Percentiles rank a stretch among this genome's conserved stretches.
Evolutionary conservation across 164 flowering plant species (phyloP).

Genomic region (Piper betle): DNA sequence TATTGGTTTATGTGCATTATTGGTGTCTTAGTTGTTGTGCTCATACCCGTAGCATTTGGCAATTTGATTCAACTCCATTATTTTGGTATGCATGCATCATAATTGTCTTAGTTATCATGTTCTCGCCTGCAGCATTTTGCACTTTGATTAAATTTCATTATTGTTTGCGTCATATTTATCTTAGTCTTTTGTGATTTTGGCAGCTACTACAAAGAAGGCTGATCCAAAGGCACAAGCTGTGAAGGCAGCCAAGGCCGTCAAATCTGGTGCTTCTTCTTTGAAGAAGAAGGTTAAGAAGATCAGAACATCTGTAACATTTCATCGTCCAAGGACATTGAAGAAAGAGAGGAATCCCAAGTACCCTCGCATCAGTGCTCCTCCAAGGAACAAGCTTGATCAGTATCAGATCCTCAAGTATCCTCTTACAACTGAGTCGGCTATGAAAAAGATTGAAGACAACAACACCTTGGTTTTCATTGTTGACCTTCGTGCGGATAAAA

Average conservation of each 20-base stretch:
- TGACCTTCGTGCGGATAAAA: constrained; percentile 76
- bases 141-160: too few species aligned
- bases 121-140: too few species aligned
- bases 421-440: constrained; percentile 8
- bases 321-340: constrained; percentile 68
- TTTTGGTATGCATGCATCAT: too few species aligned
- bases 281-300: constrained; percentile 71
- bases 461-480: constrained; percentile 82
- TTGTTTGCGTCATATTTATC: too few species aligned
- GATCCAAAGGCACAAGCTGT: constrained; percentile 64
- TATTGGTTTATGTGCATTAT: too few species aligned
- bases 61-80: too few species aligned
- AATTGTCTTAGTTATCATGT: too few species aligned
- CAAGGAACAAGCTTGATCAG: constrained; percentile 73
- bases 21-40: too few species aligned
- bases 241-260: constrained; percentile 74
- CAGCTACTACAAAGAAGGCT: constrained; percentile 40
- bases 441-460: constrained; percentile 60
- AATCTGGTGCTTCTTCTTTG: constrained; percentile 36
- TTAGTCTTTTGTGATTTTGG: neutral
- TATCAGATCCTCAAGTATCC: constrained; percentile 48
- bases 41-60: too few species aligned
- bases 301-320: constrained; percentile 60
- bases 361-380: constrained; percentile 66
- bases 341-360: constrained; percentile 64